Evolutionary conservation across 345 rosid genomes (phyloP).

Genomic region (Eutrema heterophyllum): DNA sequence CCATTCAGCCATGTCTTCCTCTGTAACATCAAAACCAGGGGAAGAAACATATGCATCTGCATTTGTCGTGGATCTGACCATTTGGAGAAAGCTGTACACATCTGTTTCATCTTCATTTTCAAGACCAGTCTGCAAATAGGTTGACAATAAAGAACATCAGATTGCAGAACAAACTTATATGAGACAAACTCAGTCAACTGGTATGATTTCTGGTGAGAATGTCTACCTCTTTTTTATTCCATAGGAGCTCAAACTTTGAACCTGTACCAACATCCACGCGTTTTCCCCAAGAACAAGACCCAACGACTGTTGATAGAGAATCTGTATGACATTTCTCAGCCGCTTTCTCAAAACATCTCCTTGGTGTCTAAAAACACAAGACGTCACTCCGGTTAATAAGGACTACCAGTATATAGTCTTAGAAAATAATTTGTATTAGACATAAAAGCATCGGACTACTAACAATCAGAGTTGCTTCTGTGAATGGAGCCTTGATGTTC

Average conservation of each 20-base stretch:
- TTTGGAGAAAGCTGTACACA: constrained; percentile 67
- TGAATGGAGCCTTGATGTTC: constrained; percentile 86
- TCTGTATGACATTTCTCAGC: constrained; percentile 81
- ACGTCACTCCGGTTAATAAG: background rate
- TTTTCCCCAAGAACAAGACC: constrained; percentile 96
- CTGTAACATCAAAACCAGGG: constrained; percentile 64
- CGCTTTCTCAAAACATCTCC: constrained; percentile 87
- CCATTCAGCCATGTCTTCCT: constrained; percentile 56
- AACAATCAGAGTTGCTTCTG: constrained; percentile 90
- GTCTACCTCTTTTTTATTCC: constrained; percentile 55
- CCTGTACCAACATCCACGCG: constrained; percentile 93
- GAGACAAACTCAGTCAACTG: constrained; percentile 5
- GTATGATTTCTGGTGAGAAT: background rate
- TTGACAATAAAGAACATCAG: constrained; percentile 16
- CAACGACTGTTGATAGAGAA: constrained; percentile 73
- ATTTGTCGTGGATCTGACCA: constrained; percentile 48
- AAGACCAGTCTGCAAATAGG: constrained; percentile 43
- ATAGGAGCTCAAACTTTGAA: constrained; percentile 72
- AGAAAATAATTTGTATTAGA: constrained; percentile 1
- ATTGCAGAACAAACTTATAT: background rate
- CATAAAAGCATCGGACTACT: constrained; percentile 27
- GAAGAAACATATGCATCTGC: constrained; percentile 49
- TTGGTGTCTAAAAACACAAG: constrained; percentile 53
- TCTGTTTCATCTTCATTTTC: constrained; percentile 44
- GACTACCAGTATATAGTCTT: constrained; percentile 3